Evolutionary conservation across 306 rosid species (phyloP).

Genomic region (Hippophae gyantsensis): DNA sequence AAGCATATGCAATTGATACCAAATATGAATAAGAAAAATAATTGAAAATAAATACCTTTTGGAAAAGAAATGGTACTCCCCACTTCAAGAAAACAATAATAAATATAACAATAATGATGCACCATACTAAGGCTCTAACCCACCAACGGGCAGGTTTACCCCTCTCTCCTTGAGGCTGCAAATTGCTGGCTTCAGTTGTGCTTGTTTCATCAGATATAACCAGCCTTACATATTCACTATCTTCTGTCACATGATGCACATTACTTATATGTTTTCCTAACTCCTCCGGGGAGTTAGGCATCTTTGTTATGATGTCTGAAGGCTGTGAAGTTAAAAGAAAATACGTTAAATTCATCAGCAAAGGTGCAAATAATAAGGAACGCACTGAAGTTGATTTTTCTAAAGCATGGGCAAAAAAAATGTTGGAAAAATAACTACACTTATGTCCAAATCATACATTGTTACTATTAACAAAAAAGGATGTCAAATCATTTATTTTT

Average conservation of each 20-base stretch:
- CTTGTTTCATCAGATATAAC: slow-evolving; percentile 61
- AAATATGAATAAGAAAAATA: neutral
- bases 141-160: slow-evolving; percentile 51
- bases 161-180: slow-evolving; percentile 48
- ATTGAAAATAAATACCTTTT: slow-evolving; percentile 47
- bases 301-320: slow-evolving; percentile 25
- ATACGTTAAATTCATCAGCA: too few species aligned
- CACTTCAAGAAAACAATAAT: slow-evolving; percentile 48
- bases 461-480: too few species aligned
- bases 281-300: slow-evolving; percentile 43
- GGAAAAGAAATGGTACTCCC: slow-evolving; percentile 78
- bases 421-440: too few species aligned
- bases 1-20: neutral
- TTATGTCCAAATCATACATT: too few species aligned
- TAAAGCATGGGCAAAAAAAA: too few species aligned
- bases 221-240: slow-evolving; percentile 71
- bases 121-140: slow-evolving; percentile 49
- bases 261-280: slow-evolving; percentile 38
- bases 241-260: slow-evolving; percentile 44
- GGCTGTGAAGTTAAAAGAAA: neutral
- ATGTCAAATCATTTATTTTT: too few species aligned
- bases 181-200: slow-evolving; percentile 35
- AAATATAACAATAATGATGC: slow-evolving; percentile 33
- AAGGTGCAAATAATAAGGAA: too few species aligned
- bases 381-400: too few species aligned